Evolutionary conservation across 2,329 filamentous ascomycete genomes (phyloP).

Genomic region (Acrocalymma vagum): DNA sequence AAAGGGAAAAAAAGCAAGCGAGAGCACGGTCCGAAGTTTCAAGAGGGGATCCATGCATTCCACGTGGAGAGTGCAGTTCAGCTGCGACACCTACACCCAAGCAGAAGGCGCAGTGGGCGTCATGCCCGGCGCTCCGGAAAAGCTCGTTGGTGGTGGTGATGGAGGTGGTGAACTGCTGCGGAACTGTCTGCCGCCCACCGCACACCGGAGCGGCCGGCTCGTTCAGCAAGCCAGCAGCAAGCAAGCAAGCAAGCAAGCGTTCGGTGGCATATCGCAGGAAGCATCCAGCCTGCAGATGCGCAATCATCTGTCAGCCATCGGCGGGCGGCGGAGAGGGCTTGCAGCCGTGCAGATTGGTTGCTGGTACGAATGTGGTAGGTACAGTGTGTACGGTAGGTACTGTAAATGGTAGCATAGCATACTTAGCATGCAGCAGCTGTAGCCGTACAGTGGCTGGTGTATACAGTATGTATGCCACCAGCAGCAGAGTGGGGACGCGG

Average conservation of each 20-base stretch:
- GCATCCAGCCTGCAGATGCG: conserved; percentile 1
- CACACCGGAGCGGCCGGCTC: conserved; percentile 28
- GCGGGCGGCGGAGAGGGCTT: conserved; percentile 22
- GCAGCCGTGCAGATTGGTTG: too few relatives aligned
- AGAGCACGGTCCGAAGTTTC: conserved; percentile 22
- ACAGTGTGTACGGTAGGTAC: too few relatives aligned
- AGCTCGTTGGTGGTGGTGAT: conserved; percentile 17
- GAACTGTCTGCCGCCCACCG: conserved; percentile 20
- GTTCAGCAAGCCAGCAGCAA: not conserved
- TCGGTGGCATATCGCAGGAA: not conserved
- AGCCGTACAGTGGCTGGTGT: too few relatives aligned
- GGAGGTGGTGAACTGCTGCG: conserved; percentile 16
- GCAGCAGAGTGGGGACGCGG: too few relatives aligned
- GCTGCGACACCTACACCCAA: conserved; percentile 21
- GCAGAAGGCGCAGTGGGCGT: conserved; percentile 15
- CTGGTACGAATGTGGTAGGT: too few relatives aligned
- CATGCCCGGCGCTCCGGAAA: conserved; percentile 21
- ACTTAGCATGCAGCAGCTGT: too few relatives aligned
- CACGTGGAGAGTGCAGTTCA: conserved; percentile 39
- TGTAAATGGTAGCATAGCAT: too few relatives aligned
- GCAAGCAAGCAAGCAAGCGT: conserved; percentile 4
- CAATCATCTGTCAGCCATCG: conserved; percentile 24
- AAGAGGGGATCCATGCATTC: conserved; percentile 32
- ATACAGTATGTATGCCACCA: too few relatives aligned
- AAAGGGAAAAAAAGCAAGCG: conserved; percentile 33